Conservation (phyloP, 805 yeast genomes). For the Monosporozyma unispora region DNA sequence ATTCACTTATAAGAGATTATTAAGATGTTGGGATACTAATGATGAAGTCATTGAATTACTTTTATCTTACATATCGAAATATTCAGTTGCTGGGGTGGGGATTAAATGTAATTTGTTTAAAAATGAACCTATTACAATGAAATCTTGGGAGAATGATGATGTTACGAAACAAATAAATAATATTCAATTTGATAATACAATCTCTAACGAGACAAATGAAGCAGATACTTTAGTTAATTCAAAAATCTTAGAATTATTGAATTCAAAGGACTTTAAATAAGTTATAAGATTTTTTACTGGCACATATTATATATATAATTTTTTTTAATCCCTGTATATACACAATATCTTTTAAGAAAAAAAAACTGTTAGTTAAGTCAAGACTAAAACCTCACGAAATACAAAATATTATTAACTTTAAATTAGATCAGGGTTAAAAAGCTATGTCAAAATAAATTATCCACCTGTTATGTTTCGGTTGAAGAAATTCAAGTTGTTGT, state of each 20-base stretch:
- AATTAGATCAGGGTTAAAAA: slow-evolving; percentile 55
- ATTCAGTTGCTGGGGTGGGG: slow-evolving; percentile 75
- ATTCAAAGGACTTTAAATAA: slow-evolving; percentile 56
- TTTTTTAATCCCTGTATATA: neutral
- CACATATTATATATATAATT: neutral
- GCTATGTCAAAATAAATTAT: slow-evolving; percentile 46
- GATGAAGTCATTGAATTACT: slow-evolving; percentile 77
- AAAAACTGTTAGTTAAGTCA: too few relatives aligned
- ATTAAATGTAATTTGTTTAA: slow-evolving; percentile 63
- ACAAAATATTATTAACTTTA: slow-evolving; percentile 18
- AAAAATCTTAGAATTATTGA: slow-evolving; percentile 62
- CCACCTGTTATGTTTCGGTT: slow-evolving; percentile 57
- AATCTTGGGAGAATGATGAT: neutral
- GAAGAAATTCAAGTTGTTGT: slow-evolving; percentile 59
- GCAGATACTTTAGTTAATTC: slow-evolving; percentile 25
- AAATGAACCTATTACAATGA: slow-evolving; percentile 31
- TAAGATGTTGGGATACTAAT: slow-evolving; percentile 75
- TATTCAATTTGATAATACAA: neutral
- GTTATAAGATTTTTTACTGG: too few relatives aligned
- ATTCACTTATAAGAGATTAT: slow-evolving; percentile 64
- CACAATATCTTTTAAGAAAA: neutral
- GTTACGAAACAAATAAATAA: neutral
- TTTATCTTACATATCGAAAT: slow-evolving; percentile 67
- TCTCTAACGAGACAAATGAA: neutral
- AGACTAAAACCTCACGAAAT: too few relatives aligned